These are phyloP conservation scores for Claviceps spartinae DNA, from an alignment of 2,329 filamentous ascomycete species.

Conservation along the genomic window DNA sequence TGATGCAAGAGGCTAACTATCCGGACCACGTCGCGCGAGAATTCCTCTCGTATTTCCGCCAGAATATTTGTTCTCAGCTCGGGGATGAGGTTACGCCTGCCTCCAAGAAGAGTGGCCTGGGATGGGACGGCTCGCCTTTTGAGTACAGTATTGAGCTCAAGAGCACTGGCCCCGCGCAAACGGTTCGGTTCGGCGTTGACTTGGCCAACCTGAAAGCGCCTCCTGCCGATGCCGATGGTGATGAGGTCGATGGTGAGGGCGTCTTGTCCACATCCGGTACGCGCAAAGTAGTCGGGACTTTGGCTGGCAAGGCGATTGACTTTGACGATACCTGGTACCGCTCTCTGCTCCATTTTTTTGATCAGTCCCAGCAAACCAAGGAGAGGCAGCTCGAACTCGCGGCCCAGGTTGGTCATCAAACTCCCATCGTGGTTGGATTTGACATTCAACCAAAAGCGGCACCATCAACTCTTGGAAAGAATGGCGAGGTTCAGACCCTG, in stretches of 20 bases:
- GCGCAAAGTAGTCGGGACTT: background rate
- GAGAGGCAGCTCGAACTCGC: background rate
- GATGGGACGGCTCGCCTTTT: background rate
- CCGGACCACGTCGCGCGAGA: background rate
- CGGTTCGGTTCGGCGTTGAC: background rate
- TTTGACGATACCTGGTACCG: background rate
- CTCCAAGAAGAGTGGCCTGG: background rate
- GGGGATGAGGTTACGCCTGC: background rate
- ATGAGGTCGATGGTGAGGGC: background rate
- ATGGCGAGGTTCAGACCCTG: background rate
- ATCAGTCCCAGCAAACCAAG: background rate
- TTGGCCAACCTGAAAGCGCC: background rate
- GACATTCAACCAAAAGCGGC: background rate
- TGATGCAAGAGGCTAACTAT: background rate
- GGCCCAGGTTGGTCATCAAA: background rate
- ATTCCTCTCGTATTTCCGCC: background rate
- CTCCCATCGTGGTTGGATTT: background rate
- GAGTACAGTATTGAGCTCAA: background rate
- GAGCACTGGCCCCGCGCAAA: background rate
- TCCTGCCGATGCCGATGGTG: background rate
- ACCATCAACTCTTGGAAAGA: background rate
- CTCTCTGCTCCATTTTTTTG: background rate
- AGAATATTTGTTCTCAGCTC: background rate
- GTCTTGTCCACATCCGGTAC: background rate
- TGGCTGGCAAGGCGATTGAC: background rate